Evolutionary conservation across 371 early-diverging fungal genomes (phyloP), one percentile per base, ranked within the genome.

Genomic region (Rhizopus arrhizus): DNA sequence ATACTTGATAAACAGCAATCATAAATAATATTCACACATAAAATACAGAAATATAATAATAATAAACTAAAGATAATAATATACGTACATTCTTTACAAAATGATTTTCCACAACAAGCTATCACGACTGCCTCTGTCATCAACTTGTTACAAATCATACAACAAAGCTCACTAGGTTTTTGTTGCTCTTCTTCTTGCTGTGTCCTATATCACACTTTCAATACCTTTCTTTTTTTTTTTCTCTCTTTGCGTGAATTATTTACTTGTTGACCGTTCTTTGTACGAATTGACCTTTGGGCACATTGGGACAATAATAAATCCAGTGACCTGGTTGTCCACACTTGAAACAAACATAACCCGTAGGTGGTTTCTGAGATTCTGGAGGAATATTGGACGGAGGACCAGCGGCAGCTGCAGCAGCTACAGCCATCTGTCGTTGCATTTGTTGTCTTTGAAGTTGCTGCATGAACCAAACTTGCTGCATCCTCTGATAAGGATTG

Each of bases 91-190:
- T 93, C 91, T 70, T 94, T 94, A 76, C 98, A 97, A 75, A 86
- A 96, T 8, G 81, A 83, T 29, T 88, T 86, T 56, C 85, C 81
- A 70, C 98, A 98, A 72, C 98, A 98, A 22, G 94, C 87, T 7
- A 86, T 81, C 11, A 76, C 68, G 7, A 91, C 91, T 0, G 97
- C 95, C 47, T 92, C 91, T 56, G 83, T 82, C 67, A 94, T 75
- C 53, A 96, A 73, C 59, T 85, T 75, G 31, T 82, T 66, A 74
- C 96, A 95, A 16, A 93, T 72, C 7, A 78, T 68, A 67, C 97
- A 97, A 36, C 81, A 80, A 56, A 91, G 69, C 43, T 88, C 87
- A 10, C 68, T 72, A 5, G 86, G 85, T 35, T 66, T 66, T 41
- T 70, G 72, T 7, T 29, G 16, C 22, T 9, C 22, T 42, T 42